Base-by-base conservation (phyloP, 805 yeast species). In the Metschnikowia chrysomelidarum region DNA sequence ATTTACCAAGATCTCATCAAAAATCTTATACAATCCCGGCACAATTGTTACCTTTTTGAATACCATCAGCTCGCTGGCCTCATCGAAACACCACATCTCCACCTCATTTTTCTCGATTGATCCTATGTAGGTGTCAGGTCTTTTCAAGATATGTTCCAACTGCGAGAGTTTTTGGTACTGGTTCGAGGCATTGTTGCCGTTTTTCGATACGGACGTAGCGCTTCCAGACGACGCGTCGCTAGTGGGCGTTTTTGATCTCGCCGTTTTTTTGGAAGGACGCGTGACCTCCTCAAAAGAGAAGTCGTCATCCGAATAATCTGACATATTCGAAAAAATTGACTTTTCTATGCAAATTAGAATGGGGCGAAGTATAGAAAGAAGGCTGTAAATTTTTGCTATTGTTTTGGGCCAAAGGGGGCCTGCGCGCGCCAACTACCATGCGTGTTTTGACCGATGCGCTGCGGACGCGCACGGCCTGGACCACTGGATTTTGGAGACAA, bases 61-160 rank as follows among this genome's bases (percentile, higher is more conserved):
- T 19, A 52, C 57, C 73, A 68, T 68, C 27, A 57, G 51, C 44
- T 68, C 71, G n/a, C 64, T 43, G 15, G 43, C 52, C 12, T 54
- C 54, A 56, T 88, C 86, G 51, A 72, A 81, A 24, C 87, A 74
- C 98, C 98, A 93, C 78, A 87, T 82, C 33, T 78, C 78, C 35
- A 82, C 75, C 37, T 78, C 82, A 35, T 83, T 79, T 35, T 73
- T 76, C 62, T 93, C 99, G 16, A 89, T 83, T 2, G 97, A 88
- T 5, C 99, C 99, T 50, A 93, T 82, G 62, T 93, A 93, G 3
- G 98, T 91, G 60, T 93, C 99, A 1, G 99, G 99, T 61, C 99
- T 82, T 60, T 88, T 88, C 54, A 93, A 71, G 38, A 93, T 91
- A 71, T 93, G 99, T 56, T 93, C 98, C 52, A 93, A 71, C 62